Conservation (phyloP, 768 basidiomycete species). For the Calocera cornea region DNA sequence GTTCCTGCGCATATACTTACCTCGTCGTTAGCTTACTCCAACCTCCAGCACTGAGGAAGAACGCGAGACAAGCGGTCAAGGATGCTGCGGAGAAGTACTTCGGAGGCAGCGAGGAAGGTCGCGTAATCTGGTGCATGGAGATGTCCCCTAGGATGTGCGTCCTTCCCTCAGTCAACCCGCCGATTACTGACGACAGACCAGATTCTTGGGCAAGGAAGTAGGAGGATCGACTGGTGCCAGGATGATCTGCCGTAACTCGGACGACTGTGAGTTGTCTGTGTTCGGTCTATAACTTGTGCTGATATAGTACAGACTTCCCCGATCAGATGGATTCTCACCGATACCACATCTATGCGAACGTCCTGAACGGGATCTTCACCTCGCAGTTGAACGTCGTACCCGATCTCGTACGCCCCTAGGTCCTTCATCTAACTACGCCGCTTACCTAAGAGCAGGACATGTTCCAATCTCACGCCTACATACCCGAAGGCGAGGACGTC, state of each 20-base stretch:
- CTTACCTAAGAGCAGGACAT: not conserved
- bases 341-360: conserved; percentile 11
- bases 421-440: not conserved
- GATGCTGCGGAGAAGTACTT: conserved; percentile 11
- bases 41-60: not conserved
- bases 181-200: not conserved
- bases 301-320: conserved; percentile 4
- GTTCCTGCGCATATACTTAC: not conserved
- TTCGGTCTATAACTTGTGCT: not conserved
- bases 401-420: conserved; percentile 7
- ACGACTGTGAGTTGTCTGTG: not conserved
- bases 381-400: conserved; percentile 12
- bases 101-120: conserved; percentile 7
- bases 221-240: conserved; percentile 3
- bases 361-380: conserved; percentile 11
- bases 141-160: conserved; percentile 9
- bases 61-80: conserved; percentile 10
- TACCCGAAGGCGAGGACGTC: conserved; percentile 2
- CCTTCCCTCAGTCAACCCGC: not conserved
- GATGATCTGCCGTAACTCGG: conserved; percentile 7
- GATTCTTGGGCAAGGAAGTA: conserved; percentile 8
- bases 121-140: conserved; percentile 13
- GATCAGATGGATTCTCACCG: conserved; percentile 10
- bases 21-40: not conserved
- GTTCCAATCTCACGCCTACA: conserved; percentile 14